Conservation (phyloP, 2,329 filamentous ascomycete species). For the Sarocladiaceae sp. region DNA sequence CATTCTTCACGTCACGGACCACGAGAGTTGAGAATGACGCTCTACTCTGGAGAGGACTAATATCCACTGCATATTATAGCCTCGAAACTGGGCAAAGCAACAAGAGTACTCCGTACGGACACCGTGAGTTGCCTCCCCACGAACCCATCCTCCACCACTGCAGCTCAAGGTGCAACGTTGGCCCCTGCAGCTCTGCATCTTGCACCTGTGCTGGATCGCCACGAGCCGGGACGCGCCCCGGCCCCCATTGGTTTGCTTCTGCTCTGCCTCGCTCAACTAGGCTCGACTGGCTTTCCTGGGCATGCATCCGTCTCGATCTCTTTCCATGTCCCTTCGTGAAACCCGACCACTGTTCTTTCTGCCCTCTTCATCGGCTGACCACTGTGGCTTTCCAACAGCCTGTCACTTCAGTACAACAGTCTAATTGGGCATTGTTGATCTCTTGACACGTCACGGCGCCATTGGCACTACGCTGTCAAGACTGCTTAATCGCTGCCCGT, state of each 20-base stretch:
- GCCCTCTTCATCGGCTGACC: neutral
- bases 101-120: neutral
- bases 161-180: neutral
- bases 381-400: neutral
- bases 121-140: neutral
- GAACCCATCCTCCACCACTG: neutral
- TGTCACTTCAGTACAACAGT: neutral
- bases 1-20: too few relatives aligned
- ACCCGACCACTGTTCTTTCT: too few relatives aligned
- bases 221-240: conserved; percentile 6
- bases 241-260: conserved; percentile 2
- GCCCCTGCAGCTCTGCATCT: conserved; percentile 6
- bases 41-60: neutral
- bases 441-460: neutral
- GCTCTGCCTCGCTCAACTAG: neutral
- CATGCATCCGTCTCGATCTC: neutral
- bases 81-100: neutral
- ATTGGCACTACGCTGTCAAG: too few relatives aligned
- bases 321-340: too few relatives aligned
- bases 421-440: neutral
- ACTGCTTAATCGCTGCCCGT: too few relatives aligned
- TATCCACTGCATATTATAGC: neutral
- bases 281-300: conserved; percentile 1
- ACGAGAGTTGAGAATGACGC: conserved; percentile 2
- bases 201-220: conserved; percentile 8